These are phyloP conservation scores for Strigomonas culicis DNA, from an alignment of 208 protist genomes.

Conservation along the genomic window DNA sequence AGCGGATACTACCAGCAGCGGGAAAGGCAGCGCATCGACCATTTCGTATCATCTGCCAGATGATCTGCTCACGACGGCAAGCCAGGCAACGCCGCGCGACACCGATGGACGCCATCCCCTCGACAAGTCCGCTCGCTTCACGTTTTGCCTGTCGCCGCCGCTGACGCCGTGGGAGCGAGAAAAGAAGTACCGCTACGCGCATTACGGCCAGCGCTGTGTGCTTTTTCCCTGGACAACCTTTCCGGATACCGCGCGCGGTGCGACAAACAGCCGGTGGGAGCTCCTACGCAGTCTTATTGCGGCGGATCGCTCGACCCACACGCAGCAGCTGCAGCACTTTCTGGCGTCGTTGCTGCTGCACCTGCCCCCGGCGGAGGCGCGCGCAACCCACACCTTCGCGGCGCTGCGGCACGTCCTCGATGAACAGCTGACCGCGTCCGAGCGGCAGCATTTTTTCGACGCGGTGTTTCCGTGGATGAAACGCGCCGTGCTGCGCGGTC, in stretches of 20 bases:
- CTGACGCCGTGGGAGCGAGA: neutral
- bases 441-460: slow-evolving; percentile 36
- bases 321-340: slow-evolving; percentile 19
- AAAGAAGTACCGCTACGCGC: neutral
- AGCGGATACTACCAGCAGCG: no score
- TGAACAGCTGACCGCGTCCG: slow-evolving; percentile 14
- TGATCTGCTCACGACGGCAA: no score
- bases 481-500: slow-evolving; percentile 22
- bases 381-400: slow-evolving; percentile 16
- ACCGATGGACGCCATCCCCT: no score
- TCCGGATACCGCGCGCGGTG: neutral
- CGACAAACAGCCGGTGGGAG: slow-evolving; percentile 24
- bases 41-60: no score
- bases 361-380: slow-evolving; percentile 8
- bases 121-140: no score
- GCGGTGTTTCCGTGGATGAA: slow-evolving; percentile 66
- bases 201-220: slow-evolving; percentile 19
- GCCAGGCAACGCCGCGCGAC: no score
- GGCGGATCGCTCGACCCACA: slow-evolving; percentile 13
- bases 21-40: no score
- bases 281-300: slow-evolving; percentile 21
- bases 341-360: slow-evolving; percentile 32
- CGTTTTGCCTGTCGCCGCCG: no score
- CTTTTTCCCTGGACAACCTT: slow-evolving; percentile 38
- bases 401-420: slow-evolving; percentile 23